These are phyloP conservation scores for Groenewaldozyma sp. DNA, from an alignment of 1,139 yeast genomes.

Conservation along the genomic window DNA sequence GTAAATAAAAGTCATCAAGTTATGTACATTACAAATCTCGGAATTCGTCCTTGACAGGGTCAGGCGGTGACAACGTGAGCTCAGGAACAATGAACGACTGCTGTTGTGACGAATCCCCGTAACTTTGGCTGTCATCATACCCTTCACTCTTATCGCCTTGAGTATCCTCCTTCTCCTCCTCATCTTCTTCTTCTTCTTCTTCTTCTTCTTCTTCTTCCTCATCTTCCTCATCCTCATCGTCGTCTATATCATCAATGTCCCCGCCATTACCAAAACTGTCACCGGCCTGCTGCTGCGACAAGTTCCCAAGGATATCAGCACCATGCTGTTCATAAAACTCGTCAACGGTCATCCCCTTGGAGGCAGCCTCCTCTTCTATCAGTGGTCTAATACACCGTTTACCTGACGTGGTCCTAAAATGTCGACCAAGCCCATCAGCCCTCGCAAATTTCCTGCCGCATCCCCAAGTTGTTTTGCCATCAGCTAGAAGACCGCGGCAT, in stretches of 20 bases:
- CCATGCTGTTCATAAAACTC: conserved; percentile 1
- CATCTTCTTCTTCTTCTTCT: conserved; percentile 1
- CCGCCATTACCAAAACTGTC: background rate
- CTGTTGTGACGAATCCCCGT: too few species aligned
- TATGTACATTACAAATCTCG: too few species aligned
- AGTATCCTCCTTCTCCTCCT: conserved; percentile 1
- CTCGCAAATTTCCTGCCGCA: conserved; percentile 91
- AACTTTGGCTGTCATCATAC: conserved; percentile 2
- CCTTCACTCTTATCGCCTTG: background rate
- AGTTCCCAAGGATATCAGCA: background rate
- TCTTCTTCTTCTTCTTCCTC: background rate
- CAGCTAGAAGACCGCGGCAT: conserved; percentile 64
- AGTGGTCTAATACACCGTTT: conserved; percentile 68
- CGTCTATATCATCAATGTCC: background rate
- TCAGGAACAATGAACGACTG: too few species aligned
- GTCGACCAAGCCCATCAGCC: conserved; percentile 91
- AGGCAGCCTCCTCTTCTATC: conserved; percentile 52
- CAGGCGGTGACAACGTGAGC: conserved; percentile 8
- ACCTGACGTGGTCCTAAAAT: conserved; percentile 91
- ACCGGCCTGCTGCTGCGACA: background rate
- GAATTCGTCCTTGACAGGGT: conserved; percentile 9
- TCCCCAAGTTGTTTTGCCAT: conserved; percentile 64
- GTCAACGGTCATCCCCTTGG: background rate
- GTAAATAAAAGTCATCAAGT: too few species aligned
- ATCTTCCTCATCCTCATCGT: background rate